These are phyloP conservation scores for Colletotrichum horii DNA, from an alignment of 2,329 filamentous ascomycete genomes.

Conservation along the genomic window DNA sequence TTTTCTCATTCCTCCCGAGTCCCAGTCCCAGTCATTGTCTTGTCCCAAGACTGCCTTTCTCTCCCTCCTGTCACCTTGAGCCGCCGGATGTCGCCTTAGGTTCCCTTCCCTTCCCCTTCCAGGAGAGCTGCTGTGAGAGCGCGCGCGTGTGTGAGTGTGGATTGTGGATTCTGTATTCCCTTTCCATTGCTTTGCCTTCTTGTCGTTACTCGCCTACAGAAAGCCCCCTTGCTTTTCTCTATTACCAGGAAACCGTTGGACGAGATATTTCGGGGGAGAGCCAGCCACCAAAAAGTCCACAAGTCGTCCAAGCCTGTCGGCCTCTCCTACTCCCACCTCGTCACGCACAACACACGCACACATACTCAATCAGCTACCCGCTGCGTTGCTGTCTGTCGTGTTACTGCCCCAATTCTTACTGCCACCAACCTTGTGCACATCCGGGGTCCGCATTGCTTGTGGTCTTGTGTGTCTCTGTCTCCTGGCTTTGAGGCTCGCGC, in stretches of 20 bases:
- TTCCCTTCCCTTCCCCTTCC: not conserved
- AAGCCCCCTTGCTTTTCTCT: slow-evolving; percentile 1
- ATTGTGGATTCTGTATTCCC: not conserved
- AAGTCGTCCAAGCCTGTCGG: not conserved
- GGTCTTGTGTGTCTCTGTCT: not conserved
- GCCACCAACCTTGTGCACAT: slow-evolving; percentile 19
- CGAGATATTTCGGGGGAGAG: slow-evolving; percentile 8
- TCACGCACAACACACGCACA: not conserved
- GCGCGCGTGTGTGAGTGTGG: not conserved
- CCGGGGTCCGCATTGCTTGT: slow-evolving; percentile 17
- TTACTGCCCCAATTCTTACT: slow-evolving; percentile 2
- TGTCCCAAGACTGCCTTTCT: not conserved
- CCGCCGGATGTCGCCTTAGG: not conserved
- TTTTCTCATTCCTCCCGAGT: not conserved
- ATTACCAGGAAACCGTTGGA: slow-evolving; percentile 16
- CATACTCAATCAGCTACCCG: not conserved
- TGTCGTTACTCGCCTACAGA: not conserved
- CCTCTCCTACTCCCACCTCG: not conserved
- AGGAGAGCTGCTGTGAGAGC: not conserved
- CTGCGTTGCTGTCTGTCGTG: slow-evolving; percentile 1
- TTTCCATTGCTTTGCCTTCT: not conserved
- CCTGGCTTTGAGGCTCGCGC: not conserved
- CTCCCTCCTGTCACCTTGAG: not conserved
- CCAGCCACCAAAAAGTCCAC: not conserved
- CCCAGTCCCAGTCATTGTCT: not conserved